A percentile compares a stretch with the other conserved stretches of the same genome.
phyloP scores from a whole-genome alignment of 208 protist species.

The Endotrypanum monterogeii region DNA sequence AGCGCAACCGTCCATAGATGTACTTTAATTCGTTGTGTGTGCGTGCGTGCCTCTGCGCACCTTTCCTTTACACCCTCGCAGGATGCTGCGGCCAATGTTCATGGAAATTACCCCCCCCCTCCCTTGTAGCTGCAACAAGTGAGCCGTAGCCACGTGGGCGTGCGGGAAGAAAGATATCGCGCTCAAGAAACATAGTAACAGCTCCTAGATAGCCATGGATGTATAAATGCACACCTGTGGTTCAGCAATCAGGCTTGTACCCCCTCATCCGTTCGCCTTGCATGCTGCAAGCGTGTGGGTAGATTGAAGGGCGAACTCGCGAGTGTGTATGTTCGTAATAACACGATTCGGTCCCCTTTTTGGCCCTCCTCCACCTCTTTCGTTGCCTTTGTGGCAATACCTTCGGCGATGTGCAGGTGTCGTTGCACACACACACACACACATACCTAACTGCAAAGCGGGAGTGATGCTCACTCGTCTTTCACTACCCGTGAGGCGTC shows the following conservation, averaged over 20 bases:
- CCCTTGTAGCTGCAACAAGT: background rate
- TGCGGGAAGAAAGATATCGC: background rate
- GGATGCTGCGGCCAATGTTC: background rate
- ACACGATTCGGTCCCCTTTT: background rate
- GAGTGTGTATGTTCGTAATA: background rate
- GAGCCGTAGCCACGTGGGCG: background rate
- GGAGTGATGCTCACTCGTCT: conserved; percentile 3
- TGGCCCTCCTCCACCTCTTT: background rate
- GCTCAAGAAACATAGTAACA: background rate
- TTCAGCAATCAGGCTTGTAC: background rate
- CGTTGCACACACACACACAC: background rate
- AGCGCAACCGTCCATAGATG: background rate
- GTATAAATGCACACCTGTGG: background rate
- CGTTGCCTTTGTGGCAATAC: background rate
- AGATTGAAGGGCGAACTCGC: background rate
- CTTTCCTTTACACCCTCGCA: background rate
- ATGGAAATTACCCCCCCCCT: no score
- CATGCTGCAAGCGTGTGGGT: background rate
- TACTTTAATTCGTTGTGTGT: background rate
- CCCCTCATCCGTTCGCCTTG: background rate
- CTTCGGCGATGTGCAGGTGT: no score
- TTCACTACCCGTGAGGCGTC: background rate
- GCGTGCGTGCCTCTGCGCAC: background rate
- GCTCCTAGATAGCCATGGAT: background rate
- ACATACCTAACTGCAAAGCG: background rate